A percentile compares a stretch with the other conserved stretches of the same genome.
phyloP scores from a whole-genome alignment of 2,329 filamentous ascomycete genomes.

The Ceratocystiopsis sp. region DNA sequence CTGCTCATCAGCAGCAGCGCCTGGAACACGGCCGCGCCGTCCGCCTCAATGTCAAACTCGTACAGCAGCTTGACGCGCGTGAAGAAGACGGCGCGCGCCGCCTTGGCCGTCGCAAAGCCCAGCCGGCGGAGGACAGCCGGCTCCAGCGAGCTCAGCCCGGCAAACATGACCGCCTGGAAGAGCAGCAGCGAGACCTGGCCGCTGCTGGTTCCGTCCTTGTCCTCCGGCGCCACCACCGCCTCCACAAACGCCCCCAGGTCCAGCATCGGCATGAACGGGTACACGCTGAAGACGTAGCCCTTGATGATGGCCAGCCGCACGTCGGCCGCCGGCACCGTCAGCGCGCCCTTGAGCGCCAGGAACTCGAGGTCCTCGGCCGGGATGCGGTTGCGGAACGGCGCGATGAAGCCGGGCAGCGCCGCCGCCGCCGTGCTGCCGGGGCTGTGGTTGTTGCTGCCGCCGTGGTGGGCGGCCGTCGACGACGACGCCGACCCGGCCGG shows the following conservation, averaged over 20 bases:
- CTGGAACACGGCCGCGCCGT: slow-evolving; percentile 48
- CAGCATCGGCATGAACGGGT: slow-evolving; percentile 50
- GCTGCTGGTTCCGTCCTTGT: slow-evolving; percentile 19
- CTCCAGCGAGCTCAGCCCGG: slow-evolving; percentile 46
- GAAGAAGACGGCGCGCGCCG: slow-evolving; percentile 44
- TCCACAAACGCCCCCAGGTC: slow-evolving; percentile 22
- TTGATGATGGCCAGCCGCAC: slow-evolving; percentile 42
- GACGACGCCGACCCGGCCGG: background rate
- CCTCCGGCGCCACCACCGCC: slow-evolving; percentile 28
- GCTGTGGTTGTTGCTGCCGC: background rate
- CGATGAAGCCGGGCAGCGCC: background rate
- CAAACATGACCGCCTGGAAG: slow-evolving; percentile 18
- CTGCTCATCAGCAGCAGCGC: slow-evolving; percentile 49
- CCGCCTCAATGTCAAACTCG: slow-evolving; percentile 53
- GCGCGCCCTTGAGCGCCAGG: slow-evolving; percentile 44
- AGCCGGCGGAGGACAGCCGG: slow-evolving; percentile 41
- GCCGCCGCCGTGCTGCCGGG: background rate
- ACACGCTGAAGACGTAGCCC: slow-evolving; percentile 27
- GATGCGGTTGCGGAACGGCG: background rate
- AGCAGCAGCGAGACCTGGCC: slow-evolving; percentile 43
- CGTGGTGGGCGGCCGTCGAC: background rate
- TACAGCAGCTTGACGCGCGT: slow-evolving; percentile 35
- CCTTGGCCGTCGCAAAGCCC: slow-evolving; percentile 42
- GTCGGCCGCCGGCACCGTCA: slow-evolving; percentile 37
- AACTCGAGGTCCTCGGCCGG: slow-evolving; percentile 35